These are phyloP conservation scores for Beta vulgaris DNA, from an alignment of 148 eudicot species.

Conservation along the genomic window DNA sequence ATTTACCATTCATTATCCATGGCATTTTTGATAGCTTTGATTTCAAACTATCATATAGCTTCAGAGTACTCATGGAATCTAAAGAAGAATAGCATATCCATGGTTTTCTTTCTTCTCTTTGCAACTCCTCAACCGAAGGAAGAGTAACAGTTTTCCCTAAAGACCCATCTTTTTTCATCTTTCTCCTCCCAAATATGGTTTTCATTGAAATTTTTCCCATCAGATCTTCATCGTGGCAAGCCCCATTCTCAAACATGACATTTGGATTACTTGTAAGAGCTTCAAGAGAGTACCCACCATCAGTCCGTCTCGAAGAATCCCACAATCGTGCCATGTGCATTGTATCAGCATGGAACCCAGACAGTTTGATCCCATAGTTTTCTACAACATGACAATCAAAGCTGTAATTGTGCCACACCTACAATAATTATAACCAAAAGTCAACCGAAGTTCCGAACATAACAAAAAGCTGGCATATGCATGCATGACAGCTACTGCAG, in stretches of 20 bases:
- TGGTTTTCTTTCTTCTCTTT: constrained; percentile 56
- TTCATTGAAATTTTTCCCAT: constrained; percentile 91
- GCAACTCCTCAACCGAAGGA: constrained; percentile 83
- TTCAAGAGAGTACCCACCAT: constrained; percentile 95
- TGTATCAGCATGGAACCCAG: constrained; percentile 96
- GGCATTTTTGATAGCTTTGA: constrained; percentile 47
- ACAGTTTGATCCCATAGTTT: constrained; percentile 73
- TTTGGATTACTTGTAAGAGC: constrained; percentile 68
- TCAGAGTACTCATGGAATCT: constrained; percentile 85
- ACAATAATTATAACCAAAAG: constrained; percentile 25
- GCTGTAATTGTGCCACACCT: constrained; percentile 99
- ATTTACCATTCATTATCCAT: constrained; percentile 56
- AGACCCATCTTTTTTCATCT: constrained; percentile 78
- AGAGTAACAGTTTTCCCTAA: constrained; percentile 67
- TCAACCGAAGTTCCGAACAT: constrained; percentile 13
- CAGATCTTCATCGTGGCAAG: constrained; percentile 39
- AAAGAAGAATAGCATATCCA: constrained; percentile 94
- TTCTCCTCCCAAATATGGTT: constrained; percentile 78
- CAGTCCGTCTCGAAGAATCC: constrained; percentile 77
- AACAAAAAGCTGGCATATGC: constrained; percentile 5
- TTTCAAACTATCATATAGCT: constrained; percentile 80
- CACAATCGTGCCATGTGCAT: constrained; percentile 99
- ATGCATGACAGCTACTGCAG: neutral
- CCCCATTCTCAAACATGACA: constrained; percentile 47
- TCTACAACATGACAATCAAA: constrained; percentile 90